Evolutionary conservation across 257 asterid genomes (phyloP), one percentile per base, ranked within the genome.

Genomic region (Apocynum venetum): DNA sequence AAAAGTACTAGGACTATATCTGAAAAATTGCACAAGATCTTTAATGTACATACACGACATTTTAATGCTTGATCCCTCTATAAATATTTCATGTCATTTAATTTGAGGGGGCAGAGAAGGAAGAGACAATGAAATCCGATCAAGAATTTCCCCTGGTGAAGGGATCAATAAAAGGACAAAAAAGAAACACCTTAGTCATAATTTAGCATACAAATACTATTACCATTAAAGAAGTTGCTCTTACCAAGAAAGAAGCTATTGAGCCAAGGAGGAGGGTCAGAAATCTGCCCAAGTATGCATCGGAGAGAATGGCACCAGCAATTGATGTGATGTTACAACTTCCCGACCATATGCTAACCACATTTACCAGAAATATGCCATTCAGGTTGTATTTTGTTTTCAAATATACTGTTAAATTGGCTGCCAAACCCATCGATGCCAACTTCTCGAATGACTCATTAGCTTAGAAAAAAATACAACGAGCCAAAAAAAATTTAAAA

Each of bases 361-460:
- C 91, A 67, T 93, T 93, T 8, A 90, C 89, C 82, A 93, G 55
- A 75, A 85, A 49, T 13, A 93, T 79, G 1, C 97, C 97, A 6
- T 77, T 82, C 84, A 93, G 20, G 77, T 93, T 91, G 86, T 90
- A 93, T 71, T 84, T 83, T 0, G 89, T 85, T 0, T 86, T 90
- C 41, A 93, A 79, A 75, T 93, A 93, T 3, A 92, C 82, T 2
- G 93, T 90, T 63, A 93, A 78, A 84, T 93, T 93, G 0, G 92
- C 82, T 3, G 85, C 78, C 77, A 93, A 85, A 86, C 97, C 89
- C 88, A 91, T 89, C 19, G 98, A 90, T 0, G 97, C 98, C 85
- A 93, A 43, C 77, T 93, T 93, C 89, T 93, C 98, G 76, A 93
- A 93, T n/a, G 97, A 87, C 75, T 93, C 98, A 73, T 93, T 91